Evolutionary conservation across 306 rosid species (phyloP).

Genomic region (Glycine soja): DNA sequence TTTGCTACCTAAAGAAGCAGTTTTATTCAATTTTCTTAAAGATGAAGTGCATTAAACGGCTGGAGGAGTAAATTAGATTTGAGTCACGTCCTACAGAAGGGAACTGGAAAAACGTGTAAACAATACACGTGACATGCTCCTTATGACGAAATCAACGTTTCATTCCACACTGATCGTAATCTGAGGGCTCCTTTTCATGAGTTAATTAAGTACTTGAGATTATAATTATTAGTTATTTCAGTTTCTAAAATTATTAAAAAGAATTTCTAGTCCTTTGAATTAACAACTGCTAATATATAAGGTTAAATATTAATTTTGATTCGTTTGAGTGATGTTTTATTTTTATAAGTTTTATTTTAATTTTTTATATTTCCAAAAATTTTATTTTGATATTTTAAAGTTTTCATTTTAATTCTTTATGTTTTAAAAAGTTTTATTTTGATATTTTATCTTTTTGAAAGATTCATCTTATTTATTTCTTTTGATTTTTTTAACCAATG

Average conservation of each 20-base stretch:
- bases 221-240: neutral
- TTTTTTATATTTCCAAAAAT: no score
- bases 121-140: neutral
- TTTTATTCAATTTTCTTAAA: neutral
- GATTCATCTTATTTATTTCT: no score
- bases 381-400: no score
- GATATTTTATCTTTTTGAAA: no score
- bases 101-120: no score
- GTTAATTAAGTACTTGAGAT: neutral
- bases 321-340: no score
- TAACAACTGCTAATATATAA: neutral
- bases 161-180: neutral
- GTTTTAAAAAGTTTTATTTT: no score
- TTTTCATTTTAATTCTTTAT: no score
- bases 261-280: neutral
- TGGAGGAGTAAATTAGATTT: neutral
- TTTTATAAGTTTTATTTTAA: no score
- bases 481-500: no score
- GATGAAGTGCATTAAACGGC: neutral
- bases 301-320: no score
- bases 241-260: neutral
- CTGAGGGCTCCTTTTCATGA: neutral
- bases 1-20: neutral
- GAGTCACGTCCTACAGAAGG: neutral
- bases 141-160: slow-evolving; percentile 8